Evolutionary conservation across 2,329 filamentous ascomycete species (phyloP), one percentile per base, ranked within the genome.

Genomic region (Tolypocladium nubicola): DNA sequence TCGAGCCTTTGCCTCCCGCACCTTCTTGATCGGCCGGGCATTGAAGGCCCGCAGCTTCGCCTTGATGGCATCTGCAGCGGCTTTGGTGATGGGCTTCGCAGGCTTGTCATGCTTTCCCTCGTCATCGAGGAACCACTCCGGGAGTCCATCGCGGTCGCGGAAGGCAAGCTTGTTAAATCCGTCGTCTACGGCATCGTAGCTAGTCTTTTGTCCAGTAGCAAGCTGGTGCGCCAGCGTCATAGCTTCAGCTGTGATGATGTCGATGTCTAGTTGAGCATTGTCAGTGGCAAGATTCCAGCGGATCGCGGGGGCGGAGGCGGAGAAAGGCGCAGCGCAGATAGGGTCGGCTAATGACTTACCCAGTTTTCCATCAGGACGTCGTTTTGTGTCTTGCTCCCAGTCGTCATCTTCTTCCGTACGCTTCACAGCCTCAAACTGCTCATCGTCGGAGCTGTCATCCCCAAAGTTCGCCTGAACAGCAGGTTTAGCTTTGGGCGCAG

Each of bases 191-290:
- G 96, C 76, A 64, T 97, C 90, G 57, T 87, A 74, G 52, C 83
- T 87, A 0, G 86, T 88, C 71, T 87, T 92, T 69, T 93, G 82
- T 50, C 93, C 93, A 0, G 88, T 90, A 4, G 92, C 94, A 59
- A 99, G 86, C 68, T 90, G 84, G 63, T 97, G 94, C 0, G 94
- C 95, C 19, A 99, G 81, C 0, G 93, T 95, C 94, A 99, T 99
- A 62, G 95, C 94, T 77, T 99, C 94, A 6, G 91, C 94, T n/a
- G 94, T 99, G 68, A 97, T 96, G 67, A 99, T 97, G 70, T 97
- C 91, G 73, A 99, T 96, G 69, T 97, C 92, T 80, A 40, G 56
- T 35, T 35, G 30, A 57, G 52, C 56, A 67, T 64, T 69, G 67
- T 62, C 54, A 61, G 57, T 33, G 26, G 23, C 38, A 13, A 30